Base-by-base conservation (phyloP, 177 flowering plant genomes). In the Vitis hybrid region DNA sequence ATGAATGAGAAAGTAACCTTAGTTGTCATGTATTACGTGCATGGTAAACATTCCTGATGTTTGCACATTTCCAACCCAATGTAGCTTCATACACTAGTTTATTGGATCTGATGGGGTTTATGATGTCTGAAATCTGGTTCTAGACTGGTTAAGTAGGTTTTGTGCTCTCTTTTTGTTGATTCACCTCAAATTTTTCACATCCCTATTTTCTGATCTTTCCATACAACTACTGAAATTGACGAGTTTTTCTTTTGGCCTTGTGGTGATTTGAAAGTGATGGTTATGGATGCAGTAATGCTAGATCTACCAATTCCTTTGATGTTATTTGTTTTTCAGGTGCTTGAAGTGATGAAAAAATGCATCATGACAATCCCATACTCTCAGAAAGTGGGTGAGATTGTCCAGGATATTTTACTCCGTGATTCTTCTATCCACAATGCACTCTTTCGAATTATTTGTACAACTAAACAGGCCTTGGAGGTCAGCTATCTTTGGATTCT, bases 391-490 rank as follows among this genome's bases (percentile, higher is more conserved):
- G 85, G 94, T 54, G 79, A 67, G 32, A 75, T 80, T 56, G 56
- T 91, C 66, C 73, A 61, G 46, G 85, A 89, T 74, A 75, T 89
- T 69, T 58, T 95, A 64, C 84, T 91, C 10, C 64, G 55, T 69
- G 98, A 95, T 80, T 83, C 94, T 70, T 93, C 99, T 17, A 76
- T 95, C 75, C 97, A 90, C 79, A 84, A 58, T 71, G 73, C 85
- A 50, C 85, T 95, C 49, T 82, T 87, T 68, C 91, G 91, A 62
- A 76, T 89, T 70, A 74, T 87, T 72, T 91, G 97, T 79, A 83
- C 83, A 71, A 88, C 91, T 52, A 54, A 85, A 60, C 74, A 82
- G 46, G 75, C 81, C 49, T 78, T 95, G 61, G 98, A 95, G 94
- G 99, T 93, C 64, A 52, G 81, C 62, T 8, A 17, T 67, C 17